Percentiles rank a stretch among this genome's conserved stretches.
These are phyloP conservation scores for Mycosphaerella arachidis DNA, from an alignment of 2,329 filamentous ascomycete species.

Conservation along the genomic window DNA sequence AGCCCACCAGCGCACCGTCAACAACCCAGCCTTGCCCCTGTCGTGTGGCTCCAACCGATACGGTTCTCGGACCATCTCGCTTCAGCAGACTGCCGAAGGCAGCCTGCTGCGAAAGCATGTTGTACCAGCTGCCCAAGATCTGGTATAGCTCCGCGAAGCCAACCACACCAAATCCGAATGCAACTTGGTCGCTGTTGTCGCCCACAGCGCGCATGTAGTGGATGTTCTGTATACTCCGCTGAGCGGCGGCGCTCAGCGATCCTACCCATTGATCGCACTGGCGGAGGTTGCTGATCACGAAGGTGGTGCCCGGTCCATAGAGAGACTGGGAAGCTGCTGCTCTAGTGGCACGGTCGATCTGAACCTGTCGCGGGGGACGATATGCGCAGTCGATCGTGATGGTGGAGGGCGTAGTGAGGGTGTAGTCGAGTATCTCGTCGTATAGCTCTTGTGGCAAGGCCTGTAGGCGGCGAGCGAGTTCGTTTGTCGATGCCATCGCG, in stretches of 20 bases:
- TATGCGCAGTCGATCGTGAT: neutral
- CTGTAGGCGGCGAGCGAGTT: neutral
- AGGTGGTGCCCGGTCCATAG: neutral
- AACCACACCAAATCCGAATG: neutral
- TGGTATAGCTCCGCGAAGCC: neutral
- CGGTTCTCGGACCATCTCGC: too few relatives aligned
- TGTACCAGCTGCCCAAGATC: neutral
- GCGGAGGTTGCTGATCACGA: neutral
- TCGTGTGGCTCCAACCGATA: neutral
- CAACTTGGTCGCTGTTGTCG: neutral
- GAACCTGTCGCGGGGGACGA: neutral
- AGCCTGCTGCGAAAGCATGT: neutral
- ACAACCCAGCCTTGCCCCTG: neutral
- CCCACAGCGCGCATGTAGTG: neutral
- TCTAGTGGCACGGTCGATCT: neutral
- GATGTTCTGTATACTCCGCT: neutral
- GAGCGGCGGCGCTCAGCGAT: neutral
- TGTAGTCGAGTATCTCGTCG: neutral
- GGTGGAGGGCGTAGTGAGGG: neutral
- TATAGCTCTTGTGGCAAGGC: neutral
- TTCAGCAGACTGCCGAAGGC: neutral
- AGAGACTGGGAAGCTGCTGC: neutral
- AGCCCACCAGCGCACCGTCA: neutral
- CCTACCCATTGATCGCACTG: neutral
- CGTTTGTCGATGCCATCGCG: neutral